Base-by-base conservation (phyloP, 495 filamentous ascomycete species). In the Penicillium paxilli region DNA sequence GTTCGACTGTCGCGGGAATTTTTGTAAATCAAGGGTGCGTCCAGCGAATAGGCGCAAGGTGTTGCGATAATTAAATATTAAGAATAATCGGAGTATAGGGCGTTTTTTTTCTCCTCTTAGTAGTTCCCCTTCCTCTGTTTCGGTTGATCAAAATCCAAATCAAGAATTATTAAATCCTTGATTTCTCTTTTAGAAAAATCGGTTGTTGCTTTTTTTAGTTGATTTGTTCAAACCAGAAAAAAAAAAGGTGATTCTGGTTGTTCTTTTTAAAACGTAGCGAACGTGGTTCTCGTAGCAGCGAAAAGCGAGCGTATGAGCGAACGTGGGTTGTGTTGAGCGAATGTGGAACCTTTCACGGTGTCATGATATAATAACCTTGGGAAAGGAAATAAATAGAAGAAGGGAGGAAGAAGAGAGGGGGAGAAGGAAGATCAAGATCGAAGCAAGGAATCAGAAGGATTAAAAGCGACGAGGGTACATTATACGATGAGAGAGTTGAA, bases 241-340 rank as follows among this genome's bases (percentile, higher is more conserved):
- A 28, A 38, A 19, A 38, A 16, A 32, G 10, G 30, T 32, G n/a
- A 12, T 32, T 19, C 14, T 38, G 8, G 30, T 45, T 41, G 7
- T 47, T 44, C 46, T 58, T 58, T 54, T 22, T 33, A 44, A 56
- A 64, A 58, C 63, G 69, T 77, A 77, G 74, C 74, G 74, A 77
- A 72, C 64, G 74, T 75, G 67, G 57, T 67, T 65, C 58, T 70
- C 67, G 64, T 71, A 56, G 58, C 66, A 60, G 70, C 62, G 71
- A 62, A 63, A 69, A 76, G 73, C 74, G 72, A 77, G 70, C 74
- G 74, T 77, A 63, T 67, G 60, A 70, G 70, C 69, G 69, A 73
- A 69, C 62, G 70, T 69, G 60, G 55, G 57, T 45, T 10, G 17
- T 42, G 52, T 59, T 58, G 67, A 71, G 73, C 74, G 71, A 74